A percentile compares a stretch with the other conserved stretches of the same genome.
Conservation (phyloP, 805 yeast species). For the Aciculoconidium aculeatum region DNA sequence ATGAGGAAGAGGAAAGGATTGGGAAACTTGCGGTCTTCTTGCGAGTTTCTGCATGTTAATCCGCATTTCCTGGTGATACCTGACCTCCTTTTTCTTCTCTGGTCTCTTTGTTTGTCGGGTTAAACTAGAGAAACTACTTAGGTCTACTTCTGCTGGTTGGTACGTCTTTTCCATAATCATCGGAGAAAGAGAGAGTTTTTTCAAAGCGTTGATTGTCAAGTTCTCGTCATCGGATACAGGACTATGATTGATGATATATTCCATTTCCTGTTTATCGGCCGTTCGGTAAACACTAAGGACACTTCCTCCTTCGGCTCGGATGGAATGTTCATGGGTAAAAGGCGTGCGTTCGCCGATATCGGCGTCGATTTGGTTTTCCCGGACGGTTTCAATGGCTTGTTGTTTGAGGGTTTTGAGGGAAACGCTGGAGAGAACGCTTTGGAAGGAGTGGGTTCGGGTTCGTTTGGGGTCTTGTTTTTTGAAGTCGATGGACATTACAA, state of each 20-base stretch:
- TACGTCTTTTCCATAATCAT: constrained; percentile 32
- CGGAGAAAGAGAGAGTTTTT: constrained; percentile 37
- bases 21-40: no score
- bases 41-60: no score
- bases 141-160: constrained; percentile 42
- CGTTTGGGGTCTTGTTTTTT: constrained; percentile 33
- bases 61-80: constrained; percentile 4
- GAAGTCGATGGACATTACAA: no score
- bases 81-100: background rate
- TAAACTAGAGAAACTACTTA: constrained; percentile 38
- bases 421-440: constrained; percentile 39
- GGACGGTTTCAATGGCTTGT: constrained; percentile 11
- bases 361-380: constrained; percentile 34
- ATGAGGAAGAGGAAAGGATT: no score
- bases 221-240: constrained; percentile 9
- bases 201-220: constrained; percentile 38
- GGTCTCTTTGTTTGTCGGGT: constrained; percentile 36
- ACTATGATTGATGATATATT: no score
- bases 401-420: constrained; percentile 35
- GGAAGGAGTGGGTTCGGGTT: constrained; percentile 38
- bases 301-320: background rate
- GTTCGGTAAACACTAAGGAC: no score
- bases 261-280: no score
- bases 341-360: constrained; percentile 40
- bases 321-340: constrained; percentile 20